Evolutionary conservation across 495 filamentous ascomycete genomes (phyloP).

Genomic region (Parmelia sp.): DNA sequence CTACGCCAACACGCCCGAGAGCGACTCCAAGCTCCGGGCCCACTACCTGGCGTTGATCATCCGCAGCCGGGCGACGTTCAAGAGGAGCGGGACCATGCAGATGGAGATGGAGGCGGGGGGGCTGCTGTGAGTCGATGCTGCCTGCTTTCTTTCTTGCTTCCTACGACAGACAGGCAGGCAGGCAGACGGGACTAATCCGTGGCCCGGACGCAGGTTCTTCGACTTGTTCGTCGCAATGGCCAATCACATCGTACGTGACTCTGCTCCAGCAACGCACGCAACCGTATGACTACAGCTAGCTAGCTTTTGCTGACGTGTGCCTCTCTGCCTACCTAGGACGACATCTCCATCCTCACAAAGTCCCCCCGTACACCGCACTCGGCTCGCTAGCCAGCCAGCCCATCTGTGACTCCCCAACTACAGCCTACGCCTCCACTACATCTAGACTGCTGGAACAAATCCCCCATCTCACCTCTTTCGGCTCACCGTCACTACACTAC

Average conservation of each 20-base stretch:
- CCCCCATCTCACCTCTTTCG: background rate
- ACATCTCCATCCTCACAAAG: slow-evolving; percentile 28
- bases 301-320: slow-evolving; percentile 16
- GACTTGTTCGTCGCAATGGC: slow-evolving; percentile 89
- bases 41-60: slow-evolving; percentile 93
- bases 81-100: slow-evolving; percentile 94
- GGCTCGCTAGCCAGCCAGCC: slow-evolving; percentile 13
- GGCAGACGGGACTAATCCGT: background rate
- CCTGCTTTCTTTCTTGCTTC: too few relatives aligned
- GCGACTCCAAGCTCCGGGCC: slow-evolving; percentile 78
- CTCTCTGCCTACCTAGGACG: slow-evolving; percentile 23
- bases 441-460: background rate
- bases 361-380: slow-evolving; percentile 27
- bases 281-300: background rate
- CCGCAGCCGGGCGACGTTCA: slow-evolving; percentile 75
- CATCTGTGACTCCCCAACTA: background rate
- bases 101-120: slow-evolving; percentile 85
- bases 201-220: slow-evolving; percentile 51
- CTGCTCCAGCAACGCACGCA: background rate
- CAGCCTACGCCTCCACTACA: too few relatives aligned
- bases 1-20: slow-evolving; percentile 82
- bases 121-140: slow-evolving; percentile 42
- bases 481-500: too few relatives aligned
- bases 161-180: background rate
- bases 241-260: slow-evolving; percentile 65